Percentiles rank a stretch among this genome's conserved stretches.
Evolutionary conservation across 371 early-diverging fungal genomes (phyloP).

Genomic region (Conidiobolus incongruus): DNA sequence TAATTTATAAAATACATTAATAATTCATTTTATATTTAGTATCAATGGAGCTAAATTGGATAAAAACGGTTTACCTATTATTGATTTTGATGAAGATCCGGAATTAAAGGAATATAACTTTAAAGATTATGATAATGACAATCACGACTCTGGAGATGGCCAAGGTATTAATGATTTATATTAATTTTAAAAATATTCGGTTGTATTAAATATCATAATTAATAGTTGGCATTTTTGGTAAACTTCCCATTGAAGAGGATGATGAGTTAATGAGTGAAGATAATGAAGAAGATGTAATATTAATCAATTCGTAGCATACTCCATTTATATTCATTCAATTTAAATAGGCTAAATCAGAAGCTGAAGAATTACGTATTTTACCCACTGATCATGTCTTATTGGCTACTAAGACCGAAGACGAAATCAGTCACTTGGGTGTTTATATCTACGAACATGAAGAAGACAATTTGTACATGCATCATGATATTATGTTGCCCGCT

Average conservation of each 20-base stretch:
- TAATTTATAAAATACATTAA: background rate
- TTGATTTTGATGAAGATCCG: conserved; percentile 14
- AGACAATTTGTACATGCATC: conserved; percentile 86
- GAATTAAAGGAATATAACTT: conserved; percentile 53
- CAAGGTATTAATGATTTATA: conserved; percentile 9
- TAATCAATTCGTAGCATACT: conserved; percentile 6
- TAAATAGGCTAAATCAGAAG: conserved; percentile 63
- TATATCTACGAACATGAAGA: conserved; percentile 55
- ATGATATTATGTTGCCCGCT: conserved; percentile 92
- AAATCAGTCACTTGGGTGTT: conserved; percentile 79
- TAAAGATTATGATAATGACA: conserved; percentile 40
- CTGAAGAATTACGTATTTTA: conserved; percentile 49
- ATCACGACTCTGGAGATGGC: conserved; percentile 13
- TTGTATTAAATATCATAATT: background rate
- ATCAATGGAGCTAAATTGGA: background rate
- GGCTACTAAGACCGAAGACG: conserved; percentile 86
- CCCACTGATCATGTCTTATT: conserved; percentile 68
- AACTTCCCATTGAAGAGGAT: background rate
- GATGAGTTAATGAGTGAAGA: conserved; percentile 5
- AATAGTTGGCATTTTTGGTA: background rate
- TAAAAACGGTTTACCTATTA: conserved; percentile 3
- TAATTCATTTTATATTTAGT: background rate
- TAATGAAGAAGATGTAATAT: conserved; percentile 6
- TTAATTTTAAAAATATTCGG: background rate
- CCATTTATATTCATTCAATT: conserved; percentile 38